Evolutionary conservation across 2,329 filamentous ascomycete genomes (phyloP).

Genomic region (Paracamarosporium sp.): DNA sequence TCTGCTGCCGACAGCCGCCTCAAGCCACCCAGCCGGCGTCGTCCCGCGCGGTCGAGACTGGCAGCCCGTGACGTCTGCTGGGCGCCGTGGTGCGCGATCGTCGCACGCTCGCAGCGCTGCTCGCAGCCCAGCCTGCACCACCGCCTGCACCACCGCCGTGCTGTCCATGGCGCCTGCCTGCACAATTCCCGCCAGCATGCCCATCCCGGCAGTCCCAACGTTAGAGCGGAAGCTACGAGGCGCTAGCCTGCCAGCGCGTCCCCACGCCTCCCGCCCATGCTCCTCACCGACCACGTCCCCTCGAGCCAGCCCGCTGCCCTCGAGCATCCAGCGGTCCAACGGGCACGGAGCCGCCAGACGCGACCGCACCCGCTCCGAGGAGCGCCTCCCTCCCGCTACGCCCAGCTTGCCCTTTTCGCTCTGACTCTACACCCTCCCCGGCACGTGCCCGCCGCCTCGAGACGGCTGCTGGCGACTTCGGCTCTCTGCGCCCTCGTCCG

Average conservation of each 20-base stretch:
- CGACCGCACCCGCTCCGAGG: neutral
- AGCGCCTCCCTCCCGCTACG: neutral
- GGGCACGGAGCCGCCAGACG: constrained; percentile 1
- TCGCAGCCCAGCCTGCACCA: too few species aligned
- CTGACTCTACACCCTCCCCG: neutral
- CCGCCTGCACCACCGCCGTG: neutral
- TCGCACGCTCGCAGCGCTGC: too few species aligned
- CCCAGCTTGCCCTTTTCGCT: neutral
- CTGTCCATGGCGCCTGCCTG: neutral
- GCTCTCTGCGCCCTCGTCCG: constrained; percentile 6
- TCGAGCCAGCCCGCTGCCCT: neutral
- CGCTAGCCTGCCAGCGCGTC: neutral
- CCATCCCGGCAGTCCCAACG: neutral
- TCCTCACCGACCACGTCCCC: neutral
- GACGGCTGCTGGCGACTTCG: neutral
- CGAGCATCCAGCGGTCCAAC: neutral
- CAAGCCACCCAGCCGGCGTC: neutral
- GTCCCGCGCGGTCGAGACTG: too few species aligned
- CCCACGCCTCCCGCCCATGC: neutral
- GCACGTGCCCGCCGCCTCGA: neutral
- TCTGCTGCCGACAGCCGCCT: constrained; percentile 9
- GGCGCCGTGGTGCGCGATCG: neutral
- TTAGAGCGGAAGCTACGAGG: constrained; percentile 2
- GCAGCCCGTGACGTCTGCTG: constrained; percentile 1
- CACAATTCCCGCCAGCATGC: neutral